Base-by-base conservation (phyloP, 2,329 filamentous ascomycete species). In the Monosporascus ibericus region DNA sequence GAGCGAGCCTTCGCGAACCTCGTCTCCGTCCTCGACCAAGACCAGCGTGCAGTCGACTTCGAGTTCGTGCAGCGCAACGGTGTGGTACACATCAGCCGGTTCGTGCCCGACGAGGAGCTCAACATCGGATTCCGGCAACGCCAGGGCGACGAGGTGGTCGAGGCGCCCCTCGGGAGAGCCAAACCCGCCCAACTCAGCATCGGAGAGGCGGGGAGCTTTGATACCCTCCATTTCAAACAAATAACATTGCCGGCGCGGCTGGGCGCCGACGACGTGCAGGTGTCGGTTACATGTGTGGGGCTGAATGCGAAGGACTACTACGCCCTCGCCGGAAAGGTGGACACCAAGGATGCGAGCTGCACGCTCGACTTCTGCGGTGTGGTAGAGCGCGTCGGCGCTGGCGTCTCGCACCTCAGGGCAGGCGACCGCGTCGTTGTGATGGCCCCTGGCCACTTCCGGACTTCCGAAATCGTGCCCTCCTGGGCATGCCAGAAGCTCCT, bases 401-500 rank as follows among this genome's bases (percentile, higher is more conserved):
- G 9, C 4, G 11, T 38, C 6, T 15, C 14, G n/a, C 37, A n/a
- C 37, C 37, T 38, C 37, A n/a, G 14, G 9, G 14, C 9, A 17
- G 37, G 37, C 14, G 37, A 38, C 37, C 55, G 56, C 3, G 60
- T 61, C 3, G 49, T 57, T n/a, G 37, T 38, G 14, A 38, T 38
- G 37, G 37, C 37, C 37, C 37, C 37, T 38, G 11, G 37, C 9
- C n/a, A 38, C 39, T 55, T 54, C 38, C 49, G 17, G 24, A 66
- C 59, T 1, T 42, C 25, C 11, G 56, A 63, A 44, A 48, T 47
- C 1, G 49, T 66, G 8, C 60, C 65, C 3, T 50, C 53, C 24
- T 61, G 58, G 60, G 54, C 58, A 22, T 57, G 52, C 40, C 47
- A 51, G 6, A 61, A 60, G 50, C 47, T 65, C 6, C 47, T 44